These are phyloP conservation scores for Gigaspora rosea DNA, from an alignment of 192 early-diverging fungal species.

Conservation along the genomic window DNA sequence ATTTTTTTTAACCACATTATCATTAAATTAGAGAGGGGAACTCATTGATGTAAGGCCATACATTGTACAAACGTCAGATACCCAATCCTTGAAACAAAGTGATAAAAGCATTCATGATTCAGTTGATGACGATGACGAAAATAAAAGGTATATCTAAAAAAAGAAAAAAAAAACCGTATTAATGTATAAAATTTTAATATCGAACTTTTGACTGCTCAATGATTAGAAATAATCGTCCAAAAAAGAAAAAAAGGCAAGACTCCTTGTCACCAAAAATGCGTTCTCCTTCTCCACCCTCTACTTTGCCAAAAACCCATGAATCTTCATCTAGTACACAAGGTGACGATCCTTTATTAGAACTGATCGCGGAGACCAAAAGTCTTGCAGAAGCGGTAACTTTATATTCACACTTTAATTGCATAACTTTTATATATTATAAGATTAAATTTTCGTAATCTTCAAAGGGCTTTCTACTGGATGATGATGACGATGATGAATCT, in stretches of 20 bases:
- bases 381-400: slow-evolving; percentile 3
- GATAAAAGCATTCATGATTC: no score
- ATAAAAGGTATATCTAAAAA: no score
- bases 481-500: background rate
- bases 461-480: background rate
- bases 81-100: no score
- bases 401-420: background rate
- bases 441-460: background rate
- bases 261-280: no score
- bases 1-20: background rate
- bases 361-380: background rate
- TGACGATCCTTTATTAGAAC: slow-evolving; percentile 1
- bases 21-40: background rate
- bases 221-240: no score
- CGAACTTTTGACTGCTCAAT: no score
- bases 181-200: no score
- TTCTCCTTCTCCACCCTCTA: background rate
- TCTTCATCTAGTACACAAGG: background rate
- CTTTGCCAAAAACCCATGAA: background rate
- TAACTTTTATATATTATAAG: background rate
- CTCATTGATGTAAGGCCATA: no score
- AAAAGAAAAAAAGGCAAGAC: no score
- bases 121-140: no score
- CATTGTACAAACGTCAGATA: no score
- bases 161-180: no score